These are phyloP conservation scores for Ceratobasidium sp. DNA, from an alignment of 1,284 basidiomycete genomes.

Conservation along the genomic window DNA sequence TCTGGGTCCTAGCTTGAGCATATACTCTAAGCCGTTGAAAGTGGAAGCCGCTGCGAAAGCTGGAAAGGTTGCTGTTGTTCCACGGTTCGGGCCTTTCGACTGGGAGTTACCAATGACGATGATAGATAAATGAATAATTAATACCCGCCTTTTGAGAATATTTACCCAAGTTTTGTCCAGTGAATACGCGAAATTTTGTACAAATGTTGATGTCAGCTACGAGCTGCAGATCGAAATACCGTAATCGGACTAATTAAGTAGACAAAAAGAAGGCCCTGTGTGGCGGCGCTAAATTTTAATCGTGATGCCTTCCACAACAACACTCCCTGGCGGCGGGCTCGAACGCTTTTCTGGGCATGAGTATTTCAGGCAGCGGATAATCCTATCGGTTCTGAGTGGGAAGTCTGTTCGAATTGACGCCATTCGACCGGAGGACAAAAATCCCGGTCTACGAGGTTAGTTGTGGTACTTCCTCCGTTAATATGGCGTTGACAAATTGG, in stretches of 20 bases:
- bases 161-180: no score
- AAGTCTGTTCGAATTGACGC: constrained; percentile 88
- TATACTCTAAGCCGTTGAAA: constrained; percentile 88
- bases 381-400: constrained; percentile 90
- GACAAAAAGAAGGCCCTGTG: not conserved
- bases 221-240: not conserved
- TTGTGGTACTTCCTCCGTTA: constrained; percentile 25
- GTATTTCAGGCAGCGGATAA: constrained; percentile 86
- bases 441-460: constrained; percentile 91
- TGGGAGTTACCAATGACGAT: constrained; percentile 89
- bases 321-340: constrained; percentile 24
- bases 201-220: no score
- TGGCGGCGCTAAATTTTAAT: constrained; percentile 33
- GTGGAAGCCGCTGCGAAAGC: constrained; percentile 62
- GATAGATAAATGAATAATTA: constrained; percentile 50
- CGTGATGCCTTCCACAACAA: constrained; percentile 33
- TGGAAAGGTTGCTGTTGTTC: constrained; percentile 77
- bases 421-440: constrained; percentile 92
- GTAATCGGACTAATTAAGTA: constrained; percentile 1
- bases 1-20: constrained; percentile 85
- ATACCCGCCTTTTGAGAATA: not conserved
- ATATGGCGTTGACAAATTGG: not conserved
- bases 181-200: no score
- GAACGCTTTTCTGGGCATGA: constrained; percentile 80
- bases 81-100: constrained; percentile 83